phyloP scores from a whole-genome alignment of 345 rosid species.

The Nasturtium officinale region DNA sequence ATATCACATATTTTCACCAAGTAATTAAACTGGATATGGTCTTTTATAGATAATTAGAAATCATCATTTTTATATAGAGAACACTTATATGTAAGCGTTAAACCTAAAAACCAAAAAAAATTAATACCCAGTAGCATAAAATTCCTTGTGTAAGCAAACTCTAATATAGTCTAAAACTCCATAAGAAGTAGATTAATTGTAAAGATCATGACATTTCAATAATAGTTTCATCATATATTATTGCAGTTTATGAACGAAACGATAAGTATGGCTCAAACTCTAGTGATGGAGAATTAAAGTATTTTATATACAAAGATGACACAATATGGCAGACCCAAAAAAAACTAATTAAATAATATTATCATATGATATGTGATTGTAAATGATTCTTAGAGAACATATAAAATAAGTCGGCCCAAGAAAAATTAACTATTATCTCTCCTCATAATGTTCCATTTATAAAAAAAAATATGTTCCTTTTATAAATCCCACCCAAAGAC shows the following conservation, averaged over 20 bases:
- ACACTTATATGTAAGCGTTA: background rate
- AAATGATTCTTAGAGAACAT: slow-evolving; percentile 32
- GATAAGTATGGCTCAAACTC: slow-evolving; percentile 32
- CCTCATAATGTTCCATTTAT: slow-evolving; percentile 47
- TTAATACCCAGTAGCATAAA: background rate
- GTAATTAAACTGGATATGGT: background rate
- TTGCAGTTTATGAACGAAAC: slow-evolving; percentile 4
- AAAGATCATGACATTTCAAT: background rate
- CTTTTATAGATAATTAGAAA: background rate
- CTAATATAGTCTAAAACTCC: background rate
- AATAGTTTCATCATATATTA: background rate
- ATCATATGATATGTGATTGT: slow-evolving; percentile 18
- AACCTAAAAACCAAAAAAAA: background rate
- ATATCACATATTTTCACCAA: background rate
- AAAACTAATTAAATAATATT: slow-evolving; percentile 6
- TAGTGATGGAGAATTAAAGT: slow-evolving; percentile 23
- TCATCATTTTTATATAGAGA: background rate
- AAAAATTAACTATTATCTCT: slow-evolving; percentile 28
- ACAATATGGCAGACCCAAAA: slow-evolving; percentile 40
- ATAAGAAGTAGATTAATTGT: background rate
- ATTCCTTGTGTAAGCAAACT: background rate
- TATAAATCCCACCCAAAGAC: slow-evolving; percentile 48
- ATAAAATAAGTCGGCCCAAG: slow-evolving; percentile 31
- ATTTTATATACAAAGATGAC: slow-evolving; percentile 34
- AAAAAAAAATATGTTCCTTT: slow-evolving; percentile 46